phyloP scores from a whole-genome alignment of 2,329 filamentous ascomycete genomes.

The Fonsecaea erecta region DNA sequence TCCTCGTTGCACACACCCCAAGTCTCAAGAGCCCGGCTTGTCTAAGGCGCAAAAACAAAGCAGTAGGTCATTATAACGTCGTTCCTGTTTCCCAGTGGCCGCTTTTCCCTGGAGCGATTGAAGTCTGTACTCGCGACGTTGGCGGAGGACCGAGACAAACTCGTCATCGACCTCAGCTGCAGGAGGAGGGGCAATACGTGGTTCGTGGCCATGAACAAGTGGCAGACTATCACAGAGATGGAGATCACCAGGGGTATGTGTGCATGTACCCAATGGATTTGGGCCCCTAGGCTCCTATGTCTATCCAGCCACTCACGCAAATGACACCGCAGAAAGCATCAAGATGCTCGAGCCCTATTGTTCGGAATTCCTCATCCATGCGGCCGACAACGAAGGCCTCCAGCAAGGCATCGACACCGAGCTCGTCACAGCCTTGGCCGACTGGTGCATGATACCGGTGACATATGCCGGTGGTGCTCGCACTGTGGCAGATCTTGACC shows the following conservation, averaged over 20 bases:
- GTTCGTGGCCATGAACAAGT: slow-evolving; percentile 99
- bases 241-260: slow-evolving; percentile 79
- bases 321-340: slow-evolving; percentile 69
- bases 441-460: slow-evolving; percentile 90
- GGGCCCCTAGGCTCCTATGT: background rate
- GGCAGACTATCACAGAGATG: slow-evolving; percentile 97
- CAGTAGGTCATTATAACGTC: slow-evolving; percentile 94
- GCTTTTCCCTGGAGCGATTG: slow-evolving; percentile 77
- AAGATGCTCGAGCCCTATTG: slow-evolving; percentile 83
- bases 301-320: background rate
- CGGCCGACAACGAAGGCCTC: slow-evolving; percentile 93
- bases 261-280: background rate
- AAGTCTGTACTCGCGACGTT: slow-evolving; percentile 74
- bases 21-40: background rate
- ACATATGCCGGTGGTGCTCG: slow-evolving; percentile 96
- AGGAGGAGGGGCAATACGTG: slow-evolving; percentile 75
- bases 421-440: slow-evolving; percentile 73
- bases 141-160: slow-evolving; percentile 73
- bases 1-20: background rate
- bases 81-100: slow-evolving; percentile 83
- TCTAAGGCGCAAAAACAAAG: background rate
- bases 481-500: slow-evolving; percentile 77
- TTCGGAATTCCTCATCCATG: slow-evolving; percentile 95
- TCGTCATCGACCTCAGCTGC: slow-evolving; percentile 95
- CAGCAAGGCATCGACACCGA: slow-evolving; percentile 89